Conservation (phyloP, 192 early-diverging fungal species). For the Entomortierella beljakovae region DNA sequence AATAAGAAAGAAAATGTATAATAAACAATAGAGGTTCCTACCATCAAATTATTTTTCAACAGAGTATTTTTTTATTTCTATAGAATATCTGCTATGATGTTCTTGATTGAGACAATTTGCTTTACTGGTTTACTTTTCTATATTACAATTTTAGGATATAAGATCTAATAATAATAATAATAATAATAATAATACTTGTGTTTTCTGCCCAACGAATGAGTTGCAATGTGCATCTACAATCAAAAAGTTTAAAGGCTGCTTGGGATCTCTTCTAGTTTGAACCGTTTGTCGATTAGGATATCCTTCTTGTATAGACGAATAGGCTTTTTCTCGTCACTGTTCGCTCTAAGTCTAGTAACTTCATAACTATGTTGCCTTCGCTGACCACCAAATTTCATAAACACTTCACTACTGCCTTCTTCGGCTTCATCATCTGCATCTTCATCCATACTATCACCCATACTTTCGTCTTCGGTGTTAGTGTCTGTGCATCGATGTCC, state of each 20-base stretch:
- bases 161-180: no score
- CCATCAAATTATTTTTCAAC: no score
- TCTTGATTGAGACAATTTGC: no score
- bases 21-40: no score
- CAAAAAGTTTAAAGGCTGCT: constrained; percentile 13
- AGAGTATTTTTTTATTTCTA: not conserved
- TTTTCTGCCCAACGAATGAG: no score
- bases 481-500: not conserved
- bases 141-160: no score
- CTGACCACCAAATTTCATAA: constrained; percentile 23
- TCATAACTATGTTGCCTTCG: not conserved
- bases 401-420: not conserved
- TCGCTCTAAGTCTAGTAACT: not conserved
- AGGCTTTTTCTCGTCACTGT: not conserved
- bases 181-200: no score
- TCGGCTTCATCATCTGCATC: constrained; percentile 34
- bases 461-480: constrained; percentile 5
- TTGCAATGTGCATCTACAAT: no score
- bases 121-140: no score
- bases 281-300: constrained; percentile 34
- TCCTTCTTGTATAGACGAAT: constrained; percentile 24
- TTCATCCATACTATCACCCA: constrained; percentile 1
- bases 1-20: not conserved
- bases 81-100: not conserved
- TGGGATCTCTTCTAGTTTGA: constrained; percentile 39